These are phyloP conservation scores for Euryodendron excelsum DNA, from an alignment of 148 eudicot species.

Conservation along the genomic window DNA sequence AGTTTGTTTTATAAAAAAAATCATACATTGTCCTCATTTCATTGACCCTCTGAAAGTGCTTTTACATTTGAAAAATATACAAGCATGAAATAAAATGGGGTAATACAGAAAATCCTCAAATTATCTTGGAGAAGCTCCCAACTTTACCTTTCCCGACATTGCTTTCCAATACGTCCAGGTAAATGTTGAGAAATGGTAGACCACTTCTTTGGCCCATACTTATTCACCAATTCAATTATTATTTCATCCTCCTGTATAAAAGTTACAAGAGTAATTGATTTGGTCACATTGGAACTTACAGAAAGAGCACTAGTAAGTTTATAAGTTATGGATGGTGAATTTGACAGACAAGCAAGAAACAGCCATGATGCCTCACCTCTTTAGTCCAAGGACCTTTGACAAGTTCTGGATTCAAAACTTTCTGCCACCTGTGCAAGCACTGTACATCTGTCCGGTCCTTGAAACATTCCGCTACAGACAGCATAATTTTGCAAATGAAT, in stretches of 20 bases:
- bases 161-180: slow-evolving; percentile 97
- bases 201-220: slow-evolving; percentile 94
- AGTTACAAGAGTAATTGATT: not conserved
- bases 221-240: slow-evolving; percentile 69
- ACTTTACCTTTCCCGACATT: slow-evolving; percentile 86
- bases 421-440: slow-evolving; percentile 98
- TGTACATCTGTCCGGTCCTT: slow-evolving; percentile 96
- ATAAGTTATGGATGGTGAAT: not conserved
- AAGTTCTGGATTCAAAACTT: slow-evolving; percentile 93
- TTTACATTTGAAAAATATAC: not conserved
- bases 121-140: not conserved
- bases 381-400: slow-evolving; percentile 98
- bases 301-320: not conserved
- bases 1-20: not conserved
- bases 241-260: slow-evolving; percentile 75
- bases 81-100: not conserved
- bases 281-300: not conserved
- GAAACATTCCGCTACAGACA: slow-evolving; percentile 84
- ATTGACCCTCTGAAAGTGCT: not conserved
- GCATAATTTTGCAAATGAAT: not conserved
- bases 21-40: not conserved
- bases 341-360: not conserved
- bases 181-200: slow-evolving; percentile 87
- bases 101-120: not conserved
- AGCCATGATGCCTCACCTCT: slow-evolving; percentile 51